A percentile compares a stretch with the other conserved stretches of the same genome.
phyloP scores from a whole-genome alignment of 768 basidiomycete species.

The Plicaturopsis crispa region DNA sequence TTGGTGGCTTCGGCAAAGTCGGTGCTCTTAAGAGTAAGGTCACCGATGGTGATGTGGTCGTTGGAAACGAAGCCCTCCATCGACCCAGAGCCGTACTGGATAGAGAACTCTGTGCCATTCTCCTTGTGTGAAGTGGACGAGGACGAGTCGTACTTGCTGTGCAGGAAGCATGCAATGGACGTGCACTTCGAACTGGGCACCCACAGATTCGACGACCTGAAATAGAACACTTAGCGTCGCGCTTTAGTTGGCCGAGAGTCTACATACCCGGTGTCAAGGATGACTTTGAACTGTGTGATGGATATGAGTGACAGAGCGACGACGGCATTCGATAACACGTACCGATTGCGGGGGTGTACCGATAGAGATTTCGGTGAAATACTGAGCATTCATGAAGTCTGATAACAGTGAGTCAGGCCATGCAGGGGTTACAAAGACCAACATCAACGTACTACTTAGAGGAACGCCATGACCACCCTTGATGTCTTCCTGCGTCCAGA shows the following conservation, averaged over 20 bases:
- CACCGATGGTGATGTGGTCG: constrained; percentile 76
- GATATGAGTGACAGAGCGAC: constrained; percentile 3
- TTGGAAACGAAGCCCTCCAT: constrained; percentile 95
- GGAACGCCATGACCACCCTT: constrained; percentile 84
- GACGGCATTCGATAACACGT: constrained; percentile 18
- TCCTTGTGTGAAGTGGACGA: constrained; percentile 80
- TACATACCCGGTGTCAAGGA: constrained; percentile 81
- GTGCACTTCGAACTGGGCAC: constrained; percentile 77
- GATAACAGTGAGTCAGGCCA: constrained; percentile 7
- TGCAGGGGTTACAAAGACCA: neutral
- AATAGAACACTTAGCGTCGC: constrained; percentile 4
- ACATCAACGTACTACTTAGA: constrained; percentile 65
- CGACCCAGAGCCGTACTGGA: constrained; percentile 92
- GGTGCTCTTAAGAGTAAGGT: constrained; percentile 63
- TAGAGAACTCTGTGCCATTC: constrained; percentile 85
- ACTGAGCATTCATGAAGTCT: constrained; percentile 99
- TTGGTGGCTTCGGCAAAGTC: constrained; percentile 95
- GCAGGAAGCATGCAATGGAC: constrained; percentile 91
- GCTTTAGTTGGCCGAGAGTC: no score
- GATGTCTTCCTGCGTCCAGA: constrained; percentile 75
- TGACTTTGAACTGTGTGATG: constrained; percentile 72
- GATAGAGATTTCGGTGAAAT: constrained; percentile 81
- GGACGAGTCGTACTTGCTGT: constrained; percentile 81
- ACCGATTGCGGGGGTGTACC: constrained; percentile 81
- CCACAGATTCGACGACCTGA: constrained; percentile 88